phyloP scores from a whole-genome alignment of 768 basidiomycete species.

The Trametes cingulata region DNA sequence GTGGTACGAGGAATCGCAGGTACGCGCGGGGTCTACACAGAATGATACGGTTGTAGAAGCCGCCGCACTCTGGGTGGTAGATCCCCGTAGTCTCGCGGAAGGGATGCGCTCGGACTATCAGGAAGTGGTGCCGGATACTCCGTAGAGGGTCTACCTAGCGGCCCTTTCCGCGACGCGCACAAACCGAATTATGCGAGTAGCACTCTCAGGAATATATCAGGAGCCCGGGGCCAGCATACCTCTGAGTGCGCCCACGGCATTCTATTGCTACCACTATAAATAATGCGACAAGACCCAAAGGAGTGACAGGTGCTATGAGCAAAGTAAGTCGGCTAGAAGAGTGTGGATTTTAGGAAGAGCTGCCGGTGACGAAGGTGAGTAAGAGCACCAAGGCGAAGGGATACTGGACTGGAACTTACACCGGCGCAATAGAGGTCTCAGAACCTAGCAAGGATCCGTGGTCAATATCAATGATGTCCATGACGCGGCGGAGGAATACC shows the following conservation, averaged over 20 bases:
- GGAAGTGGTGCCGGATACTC: neutral
- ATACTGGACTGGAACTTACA: neutral
- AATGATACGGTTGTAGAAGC: conserved; percentile 22
- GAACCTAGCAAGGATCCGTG: neutral
- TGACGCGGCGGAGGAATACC: neutral
- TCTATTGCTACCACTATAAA: too few relatives aligned
- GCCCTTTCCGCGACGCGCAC: too few relatives aligned
- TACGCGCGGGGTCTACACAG: conserved; percentile 4
- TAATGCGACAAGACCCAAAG: too few relatives aligned
- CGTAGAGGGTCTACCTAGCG: neutral
- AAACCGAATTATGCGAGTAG: too few relatives aligned
- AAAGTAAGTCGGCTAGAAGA: too few relatives aligned
- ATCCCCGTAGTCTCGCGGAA: conserved; percentile 80
- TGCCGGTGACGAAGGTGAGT: too few relatives aligned
- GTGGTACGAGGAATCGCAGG: conserved; percentile 28
- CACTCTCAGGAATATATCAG: too few relatives aligned
- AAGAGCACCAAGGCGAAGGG: too few relatives aligned
- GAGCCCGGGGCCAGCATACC: too few relatives aligned
- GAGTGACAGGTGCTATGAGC: too few relatives aligned
- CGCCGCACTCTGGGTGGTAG: conserved; percentile 71
- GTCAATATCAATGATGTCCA: neutral
- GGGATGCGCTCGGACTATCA: conserved; percentile 42
- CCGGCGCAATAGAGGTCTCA: neutral
- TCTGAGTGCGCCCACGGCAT: too few relatives aligned
- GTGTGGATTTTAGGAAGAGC: too few relatives aligned